phyloP scores from a whole-genome alignment of 2,329 filamentous ascomycete genomes.

The Massarina eburnea region DNA sequence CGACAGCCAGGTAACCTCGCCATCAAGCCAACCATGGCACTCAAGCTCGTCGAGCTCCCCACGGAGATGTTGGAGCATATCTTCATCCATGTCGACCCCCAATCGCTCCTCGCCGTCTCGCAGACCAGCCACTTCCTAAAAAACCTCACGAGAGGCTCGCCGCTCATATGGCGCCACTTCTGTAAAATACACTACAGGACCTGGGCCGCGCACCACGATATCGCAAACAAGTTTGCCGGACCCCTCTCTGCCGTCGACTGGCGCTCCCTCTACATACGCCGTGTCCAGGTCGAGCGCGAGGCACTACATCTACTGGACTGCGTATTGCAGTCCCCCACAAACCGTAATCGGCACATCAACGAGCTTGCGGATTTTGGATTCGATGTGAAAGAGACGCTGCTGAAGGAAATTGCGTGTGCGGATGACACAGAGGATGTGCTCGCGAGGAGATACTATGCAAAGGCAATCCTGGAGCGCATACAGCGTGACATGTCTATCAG shows the following conservation, averaged over 20 bases:
- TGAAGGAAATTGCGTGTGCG: constrained; percentile 63
- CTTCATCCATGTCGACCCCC: constrained; percentile 62
- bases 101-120: constrained; percentile 56
- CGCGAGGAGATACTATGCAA: constrained; percentile 76
- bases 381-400: constrained; percentile 83
- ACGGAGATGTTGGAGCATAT: constrained; percentile 86
- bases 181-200: constrained; percentile 70
- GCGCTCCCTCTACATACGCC: constrained; percentile 57
- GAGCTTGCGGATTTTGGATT: constrained; percentile 73
- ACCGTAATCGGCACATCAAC: constrained; percentile 69
- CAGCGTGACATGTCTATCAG: constrained; percentile 78
- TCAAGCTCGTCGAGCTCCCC: constrained; percentile 56
- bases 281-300: constrained; percentile 35
- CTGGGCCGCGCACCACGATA: constrained; percentile 63
- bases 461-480: constrained; percentile 73
- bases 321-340: constrained; percentile 70
- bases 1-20: not conserved
- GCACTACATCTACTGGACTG: constrained; percentile 56
- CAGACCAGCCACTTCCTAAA: constrained; percentile 65
- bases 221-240: constrained; percentile 38
- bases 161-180: constrained; percentile 77
- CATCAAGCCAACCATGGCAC: constrained; percentile 15
- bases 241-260: constrained; percentile 66
- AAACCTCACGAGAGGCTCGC: constrained; percentile 67
- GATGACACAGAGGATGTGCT: constrained; percentile 71